Evolutionary conservation across 2,329 filamentous ascomycete genomes (phyloP), one percentile per base, ranked within the genome.

Genomic region (Microsporum audouinii): DNA sequence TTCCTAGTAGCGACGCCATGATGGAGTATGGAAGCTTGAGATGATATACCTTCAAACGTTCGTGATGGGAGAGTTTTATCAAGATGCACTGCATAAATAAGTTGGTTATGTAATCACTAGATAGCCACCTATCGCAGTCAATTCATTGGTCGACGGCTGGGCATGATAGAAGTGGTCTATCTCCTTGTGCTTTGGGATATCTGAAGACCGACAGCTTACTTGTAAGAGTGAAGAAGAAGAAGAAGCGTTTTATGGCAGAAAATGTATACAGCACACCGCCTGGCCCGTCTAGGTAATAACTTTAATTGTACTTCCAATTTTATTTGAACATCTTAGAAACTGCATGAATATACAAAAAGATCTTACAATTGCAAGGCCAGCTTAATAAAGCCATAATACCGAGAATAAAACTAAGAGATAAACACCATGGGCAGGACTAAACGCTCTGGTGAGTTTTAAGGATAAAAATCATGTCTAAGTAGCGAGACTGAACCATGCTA

Each of bases 1-100:
- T 67, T 36, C 75, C 76, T 31, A 79, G 67, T 62, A 79, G 69
- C n/a, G 74, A 75, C 14, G 76, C 69, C 76, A 78, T 78, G 51
- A 29, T 58, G 36, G 34, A 33, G 23, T 58, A 23, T 41, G 56
- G 34, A n/a, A 55, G 49, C 33, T 55, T 7, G 27, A n/a, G 4
- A 3, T 34, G 29, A 36, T 14, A 31, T n/a, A 2, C 23, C 49
- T 31, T 7, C 14, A 29, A 55, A 36, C 34, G 4, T 10, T 55
- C 49, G 5, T n/a, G 14, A 55, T 55, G 49, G 31, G 31, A 55
- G 17, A 38, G 56, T 41, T 58, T 41, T 41, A 33, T 49, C 45
- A 31, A 31, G 17, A 49, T 12, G 45, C 45, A 23, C 23, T 14
- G 45, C 23, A n/a, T n/a, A 43, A 43, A 43, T 43, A 43, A 49